Percentiles rank a stretch among this genome's conserved stretches.
Evolutionary conservation across 2,329 filamentous ascomycete species (phyloP).

Genomic region (Aspergillus persii): DNA sequence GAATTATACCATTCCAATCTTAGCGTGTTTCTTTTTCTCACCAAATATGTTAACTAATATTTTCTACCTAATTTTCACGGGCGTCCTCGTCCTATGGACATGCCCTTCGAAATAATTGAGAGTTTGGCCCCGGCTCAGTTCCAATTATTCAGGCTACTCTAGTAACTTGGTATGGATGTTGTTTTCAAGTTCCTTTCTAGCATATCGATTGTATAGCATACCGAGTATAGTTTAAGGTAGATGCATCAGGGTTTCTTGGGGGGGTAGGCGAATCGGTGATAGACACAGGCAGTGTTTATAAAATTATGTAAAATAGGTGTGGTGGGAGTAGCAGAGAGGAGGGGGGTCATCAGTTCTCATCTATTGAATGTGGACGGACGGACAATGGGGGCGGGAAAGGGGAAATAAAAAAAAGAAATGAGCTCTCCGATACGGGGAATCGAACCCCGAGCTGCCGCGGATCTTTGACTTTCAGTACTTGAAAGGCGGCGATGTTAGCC

Average conservation of each 20-base stretch:
- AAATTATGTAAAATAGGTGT: no score
- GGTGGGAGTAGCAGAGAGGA: neutral
- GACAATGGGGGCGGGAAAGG: neutral
- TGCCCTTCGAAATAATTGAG: neutral
- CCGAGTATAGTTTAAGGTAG: no score
- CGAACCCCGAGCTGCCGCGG: constrained; percentile 3
- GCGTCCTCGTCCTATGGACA: neutral
- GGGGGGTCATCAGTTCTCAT: no score
- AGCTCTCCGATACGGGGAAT: neutral
- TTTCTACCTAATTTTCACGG: neutral
- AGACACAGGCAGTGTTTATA: no score
- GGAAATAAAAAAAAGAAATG: neutral
- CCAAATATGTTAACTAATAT: neutral
- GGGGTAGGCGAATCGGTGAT: no score
- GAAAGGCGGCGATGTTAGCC: constrained; percentile 3
- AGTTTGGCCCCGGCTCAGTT: no score
- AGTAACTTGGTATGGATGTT: no score
- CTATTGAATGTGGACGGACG: no score
- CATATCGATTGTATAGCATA: no score
- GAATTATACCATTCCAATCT: constrained; percentile 10
- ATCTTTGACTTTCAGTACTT: neutral
- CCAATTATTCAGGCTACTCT: no score
- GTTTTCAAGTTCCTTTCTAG: no score
- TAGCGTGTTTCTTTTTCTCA: neutral
- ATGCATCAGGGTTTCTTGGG: no score